Base-by-base conservation (phyloP, 306 rosid genomes). In the Alnus glutinosa region DNA sequence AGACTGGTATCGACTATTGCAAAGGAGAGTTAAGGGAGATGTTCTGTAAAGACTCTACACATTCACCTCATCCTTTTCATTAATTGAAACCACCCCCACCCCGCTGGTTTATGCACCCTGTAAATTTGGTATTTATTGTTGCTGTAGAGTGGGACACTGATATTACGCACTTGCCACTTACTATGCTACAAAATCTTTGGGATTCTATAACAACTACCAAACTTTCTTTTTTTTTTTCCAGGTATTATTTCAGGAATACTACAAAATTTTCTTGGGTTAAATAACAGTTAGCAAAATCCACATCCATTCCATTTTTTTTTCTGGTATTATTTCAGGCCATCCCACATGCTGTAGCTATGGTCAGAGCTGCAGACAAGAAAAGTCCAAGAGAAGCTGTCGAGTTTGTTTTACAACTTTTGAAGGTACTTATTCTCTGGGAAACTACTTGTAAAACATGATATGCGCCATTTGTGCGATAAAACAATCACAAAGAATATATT, bases 321-420 rank as follows among this genome's bases (percentile, higher is more conserved):
- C 28, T 2, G 11, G 9, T 74, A 44, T 82, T 86, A 51, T 81
- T 79, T 62, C 83, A 95, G 98, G 98, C 98, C 74, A 92, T 95
- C 84, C 99, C 99, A 67, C 99, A 91, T 80, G 97, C 99, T 36
- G 83, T 95, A 79, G 96, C 99, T 71, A 89, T 83, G 90, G 93
- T 95, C 78, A 86, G 98, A 82, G 84, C 92, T 11, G 86, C 92
- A 0, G 98, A 95, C 88, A 84, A 88, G 84, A 95, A 95, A 86
- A 95, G 99, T 84, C 99, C 99, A 70, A 90, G 94, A 80, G 99
- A 95, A 86, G 98, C 99, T 51, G 90, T 93, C 4, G 99, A 95
- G 80, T 95, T 95, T 87, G 89, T 95, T 78, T 86, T 93, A 88
- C 99, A 93, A 78, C 91, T 95, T 54, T 76, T 95, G 80, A 93